Evolutionary conservation across 768 basidiomycete species (phyloP), one percentile per base, ranked within the genome.

Genomic region (Suillus weaverae): DNA sequence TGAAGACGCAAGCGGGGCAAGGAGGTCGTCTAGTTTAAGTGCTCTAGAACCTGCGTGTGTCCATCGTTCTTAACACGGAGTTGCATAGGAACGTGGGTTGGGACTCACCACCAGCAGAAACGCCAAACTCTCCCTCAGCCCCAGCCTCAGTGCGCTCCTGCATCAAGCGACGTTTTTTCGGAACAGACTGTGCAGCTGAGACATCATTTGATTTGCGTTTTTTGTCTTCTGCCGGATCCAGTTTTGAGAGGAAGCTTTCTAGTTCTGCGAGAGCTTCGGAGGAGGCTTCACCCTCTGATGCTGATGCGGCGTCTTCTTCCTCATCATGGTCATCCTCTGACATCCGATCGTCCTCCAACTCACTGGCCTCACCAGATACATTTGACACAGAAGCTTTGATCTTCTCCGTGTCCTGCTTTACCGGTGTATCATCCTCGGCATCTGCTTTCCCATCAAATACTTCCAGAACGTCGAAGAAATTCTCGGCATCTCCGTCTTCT

Each of bases 81-180:
- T 55, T n/a, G 14, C 22, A 33, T 33, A 22, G 66, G 65, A 18
- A 53, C 26, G 7, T 51, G 7, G 33, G n/a, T 41, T 64, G 56
- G 63, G 54, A 44, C 54, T 10, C n/a, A 41, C n/a, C 70, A 70
- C 60, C 71, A 87, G 88, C 84, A 70, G 81, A 80, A 50, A 85
- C 84, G 13, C 85, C 86, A 72, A 95, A 96, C 71, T 95, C 94
- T 70, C 87, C 88, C 73, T 95, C 95, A 36, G 83, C 84, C 7
- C 92, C 94, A 35, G 88, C 86, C 70, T 92, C 90, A 3, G 89
- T 94, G 60, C 85, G 84, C 70, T 95, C 94, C 62, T 84, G 78
- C 60, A 94, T 71, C 1, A 85, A 77, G 11, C 81, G 75, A 41
- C 91, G 86, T 72, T 89, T 91, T 60, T 81, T 78, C 18, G 76